These are phyloP conservation scores for Cryptosporidium ubiquitum DNA, from an alignment of 169 alveolate genomes.

Conservation along the genomic window DNA sequence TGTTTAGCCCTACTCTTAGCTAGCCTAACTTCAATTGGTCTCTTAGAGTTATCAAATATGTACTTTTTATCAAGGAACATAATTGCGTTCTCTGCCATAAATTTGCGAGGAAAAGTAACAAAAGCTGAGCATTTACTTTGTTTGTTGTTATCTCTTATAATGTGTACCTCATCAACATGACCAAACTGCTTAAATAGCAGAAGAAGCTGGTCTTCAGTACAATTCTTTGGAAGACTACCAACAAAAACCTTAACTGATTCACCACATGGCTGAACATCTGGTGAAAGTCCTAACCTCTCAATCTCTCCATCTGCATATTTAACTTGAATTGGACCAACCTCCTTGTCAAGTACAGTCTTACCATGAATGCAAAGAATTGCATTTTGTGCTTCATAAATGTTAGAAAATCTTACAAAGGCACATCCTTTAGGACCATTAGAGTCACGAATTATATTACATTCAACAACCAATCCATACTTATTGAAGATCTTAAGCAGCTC, in stretches of 20 bases:
- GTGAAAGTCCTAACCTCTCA: conserved; percentile 65
- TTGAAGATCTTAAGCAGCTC: conserved; percentile 48
- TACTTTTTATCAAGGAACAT: conserved; percentile 63
- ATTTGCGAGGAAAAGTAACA: conserved; percentile 54
- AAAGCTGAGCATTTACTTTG: conserved; percentile 72
- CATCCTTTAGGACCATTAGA: conserved; percentile 71
- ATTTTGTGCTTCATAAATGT: conserved; percentile 62
- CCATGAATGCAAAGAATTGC: conserved; percentile 72
- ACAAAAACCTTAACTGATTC: conserved; percentile 70
- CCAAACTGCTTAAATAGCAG: conserved; percentile 50
- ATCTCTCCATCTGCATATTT: conserved; percentile 71
- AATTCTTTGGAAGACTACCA: conserved; percentile 70
- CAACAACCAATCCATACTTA: conserved; percentile 67
- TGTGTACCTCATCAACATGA: conserved; percentile 69
- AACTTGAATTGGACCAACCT: conserved; percentile 73
- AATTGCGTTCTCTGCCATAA: conserved; percentile 71
- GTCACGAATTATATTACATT: conserved; percentile 64
- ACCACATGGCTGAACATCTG: conserved; percentile 74
- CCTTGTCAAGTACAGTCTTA: conserved; percentile 41
- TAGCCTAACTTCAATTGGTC: conserved; percentile 68
- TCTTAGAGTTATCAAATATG: conserved; percentile 49
- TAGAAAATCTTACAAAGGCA: conserved; percentile 58
- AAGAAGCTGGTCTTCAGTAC: conserved; percentile 65
- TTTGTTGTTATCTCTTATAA: conserved; percentile 50
- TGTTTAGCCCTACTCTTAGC: conserved; percentile 65